phyloP scores from a whole-genome alignment of 179 eudicot species.

The Carnegiea gigantea region DNA sequence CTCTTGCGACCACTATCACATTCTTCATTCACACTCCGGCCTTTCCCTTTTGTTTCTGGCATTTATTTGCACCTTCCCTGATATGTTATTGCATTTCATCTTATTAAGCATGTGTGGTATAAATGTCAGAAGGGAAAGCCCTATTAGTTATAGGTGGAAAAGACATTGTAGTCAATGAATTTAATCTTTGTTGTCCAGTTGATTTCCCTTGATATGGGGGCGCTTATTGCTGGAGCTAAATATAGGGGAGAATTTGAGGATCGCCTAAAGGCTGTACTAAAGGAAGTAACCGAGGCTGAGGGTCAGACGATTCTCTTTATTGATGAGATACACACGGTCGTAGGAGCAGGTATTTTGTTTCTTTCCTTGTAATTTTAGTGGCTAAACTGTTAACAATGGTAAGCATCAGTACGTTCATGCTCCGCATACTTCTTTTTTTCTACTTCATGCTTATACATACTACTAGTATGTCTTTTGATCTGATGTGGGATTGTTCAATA shows the following conservation, averaged over 20 bases:
- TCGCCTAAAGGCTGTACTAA: constrained; percentile 85
- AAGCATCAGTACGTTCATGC: background rate
- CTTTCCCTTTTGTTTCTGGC: background rate
- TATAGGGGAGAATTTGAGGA: constrained; percentile 98
- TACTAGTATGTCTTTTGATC: background rate
- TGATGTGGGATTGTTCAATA: background rate
- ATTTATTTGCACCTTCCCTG: background rate
- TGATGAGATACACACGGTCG: constrained; percentile 97
- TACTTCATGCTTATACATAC: background rate
- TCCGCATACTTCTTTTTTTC: background rate
- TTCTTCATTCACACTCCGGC: background rate
- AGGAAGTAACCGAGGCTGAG: constrained; percentile 95
- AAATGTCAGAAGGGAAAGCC: background rate
- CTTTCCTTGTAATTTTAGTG: background rate
- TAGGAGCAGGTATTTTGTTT: constrained; percentile 77
- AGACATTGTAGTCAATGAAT: constrained; percentile 1
- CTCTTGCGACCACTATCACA: background rate
- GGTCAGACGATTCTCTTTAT: constrained; percentile 91
- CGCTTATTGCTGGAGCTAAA: constrained; percentile 97
- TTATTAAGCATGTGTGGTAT: background rate
- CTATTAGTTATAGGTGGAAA: background rate
- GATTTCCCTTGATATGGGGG: constrained; percentile 97
- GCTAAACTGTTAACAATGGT: background rate
- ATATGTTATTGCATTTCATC: background rate
- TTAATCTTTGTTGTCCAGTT: constrained; percentile 46